Evolutionary conservation across 345 rosid genomes (phyloP).

Genomic region (Populus alba): DNA sequence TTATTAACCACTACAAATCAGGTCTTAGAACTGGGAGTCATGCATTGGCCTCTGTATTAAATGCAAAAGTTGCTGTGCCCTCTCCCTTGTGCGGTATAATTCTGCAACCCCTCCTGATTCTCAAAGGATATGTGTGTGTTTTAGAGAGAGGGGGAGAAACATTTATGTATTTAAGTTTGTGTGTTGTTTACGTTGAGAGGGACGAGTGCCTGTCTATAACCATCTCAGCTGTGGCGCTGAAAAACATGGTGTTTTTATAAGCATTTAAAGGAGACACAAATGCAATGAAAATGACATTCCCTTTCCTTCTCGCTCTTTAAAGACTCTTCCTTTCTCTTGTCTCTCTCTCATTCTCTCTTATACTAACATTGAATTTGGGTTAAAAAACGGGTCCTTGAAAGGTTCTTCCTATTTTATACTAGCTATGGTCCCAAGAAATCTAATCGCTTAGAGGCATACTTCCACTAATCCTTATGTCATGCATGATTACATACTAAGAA

Average conservation of each 20-base stretch:
- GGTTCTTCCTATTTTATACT: slow-evolving; percentile 28
- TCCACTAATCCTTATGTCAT: slow-evolving; percentile 17
- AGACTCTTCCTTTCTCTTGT: neutral
- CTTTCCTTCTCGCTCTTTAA: neutral
- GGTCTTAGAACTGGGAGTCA: slow-evolving; percentile 4
- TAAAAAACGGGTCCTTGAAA: slow-evolving; percentile 38
- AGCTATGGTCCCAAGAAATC: slow-evolving; percentile 30
- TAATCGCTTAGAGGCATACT: neutral
- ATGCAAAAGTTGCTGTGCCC: slow-evolving; percentile 24
- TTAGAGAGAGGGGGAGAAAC: neutral
- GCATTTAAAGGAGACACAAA: slow-evolving; percentile 43
- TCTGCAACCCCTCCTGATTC: slow-evolving; percentile 15
- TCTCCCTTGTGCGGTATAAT: neutral
- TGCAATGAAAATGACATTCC: slow-evolving; percentile 53
- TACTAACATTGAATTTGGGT: slow-evolving; percentile 27
- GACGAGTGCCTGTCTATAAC: slow-evolving; percentile 47
- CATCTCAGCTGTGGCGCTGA: slow-evolving; percentile 69
- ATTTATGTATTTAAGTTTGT: neutral
- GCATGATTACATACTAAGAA: slow-evolving; percentile 10
- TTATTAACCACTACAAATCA: neutral
- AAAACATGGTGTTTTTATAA: slow-evolving; percentile 54
- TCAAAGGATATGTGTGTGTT: slow-evolving; percentile 10
- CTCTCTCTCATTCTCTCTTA: neutral
- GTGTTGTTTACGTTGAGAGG: slow-evolving; percentile 47
- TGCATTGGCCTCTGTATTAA: slow-evolving; percentile 15